phyloP scores from a whole-genome alignment of 73 alveolate species.

The Breviolum minutum region DNA sequence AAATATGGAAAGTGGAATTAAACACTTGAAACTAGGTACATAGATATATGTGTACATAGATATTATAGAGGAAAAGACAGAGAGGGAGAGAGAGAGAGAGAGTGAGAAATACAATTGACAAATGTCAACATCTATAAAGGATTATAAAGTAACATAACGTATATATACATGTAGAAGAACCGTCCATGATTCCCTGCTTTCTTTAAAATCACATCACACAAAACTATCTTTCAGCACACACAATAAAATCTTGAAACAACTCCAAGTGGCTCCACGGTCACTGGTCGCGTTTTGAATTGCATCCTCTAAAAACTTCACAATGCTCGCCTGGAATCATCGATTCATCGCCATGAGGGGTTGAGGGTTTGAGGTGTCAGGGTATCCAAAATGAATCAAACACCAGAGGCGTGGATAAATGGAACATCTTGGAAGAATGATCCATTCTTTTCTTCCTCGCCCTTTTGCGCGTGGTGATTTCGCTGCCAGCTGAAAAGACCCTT shows the following conservation, averaged over 20 bases:
- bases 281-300: constrained; percentile 31
- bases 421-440: not conserved
- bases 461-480: not conserved
- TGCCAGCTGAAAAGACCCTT: too few relatives aligned
- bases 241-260: not conserved
- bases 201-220: too few relatives aligned
- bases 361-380: not conserved
- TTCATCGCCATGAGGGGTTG: not conserved
- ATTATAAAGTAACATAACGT: not conserved
- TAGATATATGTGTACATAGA: not conserved
- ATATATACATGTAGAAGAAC: not conserved
- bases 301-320: constrained; percentile 50
- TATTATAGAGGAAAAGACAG: not conserved
- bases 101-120: too few relatives aligned
- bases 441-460: not conserved
- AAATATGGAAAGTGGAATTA: too few relatives aligned
- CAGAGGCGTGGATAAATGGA: not conserved
- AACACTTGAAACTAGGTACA: not conserved
- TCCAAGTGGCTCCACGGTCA: constrained; percentile 15
- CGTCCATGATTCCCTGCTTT: too few relatives aligned
- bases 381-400: too few relatives aligned
- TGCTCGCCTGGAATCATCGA: not conserved
- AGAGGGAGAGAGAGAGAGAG: too few relatives aligned
- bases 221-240: not conserved
- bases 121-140: too few relatives aligned